Evolutionary conservation across 805 yeast species (phyloP), one percentile per base, ranked within the genome.

Genomic region (Candida patagonica): DNA sequence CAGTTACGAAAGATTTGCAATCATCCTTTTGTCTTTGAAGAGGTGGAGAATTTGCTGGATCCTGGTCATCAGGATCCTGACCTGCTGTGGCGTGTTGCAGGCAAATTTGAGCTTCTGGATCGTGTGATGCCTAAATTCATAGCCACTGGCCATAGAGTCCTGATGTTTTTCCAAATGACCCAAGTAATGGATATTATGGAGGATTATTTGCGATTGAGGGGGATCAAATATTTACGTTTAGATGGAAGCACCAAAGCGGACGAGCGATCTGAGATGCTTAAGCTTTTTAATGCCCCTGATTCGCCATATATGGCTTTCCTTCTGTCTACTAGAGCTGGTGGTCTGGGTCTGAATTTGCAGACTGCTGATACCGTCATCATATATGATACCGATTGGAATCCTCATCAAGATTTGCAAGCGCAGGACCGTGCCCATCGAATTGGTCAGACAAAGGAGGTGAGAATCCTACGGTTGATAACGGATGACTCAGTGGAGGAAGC

Each of bases 131-230:
- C 96, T 1, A 89, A 89, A 54, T 80, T 89, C 59, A 71, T 77
- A 55, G 74, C 73, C 2, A 75, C 94, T 2, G 94, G 94, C 1
- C 97, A 92, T 56, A 74, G 96, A 49, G 95, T 88, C 6, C 70
- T 89, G 56, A 80, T 89, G 51, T 89, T 89, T 58, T 92, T 92
- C 65, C 98, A 89, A 62, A 89, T 89, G 98, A 92, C 98, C 1
- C 95, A 87, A 60, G 82, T 89, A 45, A 92, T 89, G 97, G 95
- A 88, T 60, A 92, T 89, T 46, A 87, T 92, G 96, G 97, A 92
- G 60, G 98, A 89, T 63, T 92, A 78, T 54, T 63, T 92, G 51
- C 70, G 94, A 41, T 68, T 70, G 37, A 66, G 77, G 39, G 80
- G 74, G 12, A 64, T 86, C 70, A 76, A 81, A 52, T 89, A 87